Evolutionary conservation across 306 rosid species (phyloP), one percentile per base, ranked within the genome.

Genomic region (Begonia loranthoides): DNA sequence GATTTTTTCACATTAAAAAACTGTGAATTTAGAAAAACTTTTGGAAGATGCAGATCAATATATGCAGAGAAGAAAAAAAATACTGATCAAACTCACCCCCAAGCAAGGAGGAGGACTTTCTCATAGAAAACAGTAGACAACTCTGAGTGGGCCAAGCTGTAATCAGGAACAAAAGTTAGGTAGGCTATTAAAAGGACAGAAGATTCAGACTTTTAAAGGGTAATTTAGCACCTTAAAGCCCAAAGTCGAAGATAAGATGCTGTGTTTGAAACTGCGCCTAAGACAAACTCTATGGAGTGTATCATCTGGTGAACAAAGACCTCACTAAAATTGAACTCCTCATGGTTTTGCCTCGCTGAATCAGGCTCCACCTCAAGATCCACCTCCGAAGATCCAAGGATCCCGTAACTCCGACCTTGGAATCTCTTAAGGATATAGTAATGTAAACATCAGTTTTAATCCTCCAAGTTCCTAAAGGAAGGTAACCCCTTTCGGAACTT

Each of bases 241-340:
- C 99, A 92, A 47, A 92, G 95, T 61, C 99, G 99, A 60, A 92
- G 99, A 79, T 92, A 92, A 11, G 99, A 92, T 19, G 99, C 99
- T 0, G 99, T 92, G 75, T 92, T 92, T 28, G 99, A 92, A 73
- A 92, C 99, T 52, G 99, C 94, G 68, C 99, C 99, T 46, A 92
- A 77, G 70, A 92, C 77, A 53, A 92, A 92, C 80, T 92, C 99
- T 64, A 92, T 92, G 60, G 99, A 73, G 58, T 92, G 99, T 61
- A 92, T 92, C 99, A 86, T 86, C 78, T 92, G 99, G 70, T 92
- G 99, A 62, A 92, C 99, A 76, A 92, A 92, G 46, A 92, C 79
- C 76, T 92, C 99, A 62, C 88, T 83, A 59, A 92, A 92, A 72
- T 92, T 79, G 70, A 92, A 92, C 58, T 83, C 99, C 62, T 86